Percentiles rank a stretch among this genome's conserved stretches.
Conservation (phyloP, 495 filamentous ascomycete genomes). For the Friedmanniomyces endolithicus region DNA sequence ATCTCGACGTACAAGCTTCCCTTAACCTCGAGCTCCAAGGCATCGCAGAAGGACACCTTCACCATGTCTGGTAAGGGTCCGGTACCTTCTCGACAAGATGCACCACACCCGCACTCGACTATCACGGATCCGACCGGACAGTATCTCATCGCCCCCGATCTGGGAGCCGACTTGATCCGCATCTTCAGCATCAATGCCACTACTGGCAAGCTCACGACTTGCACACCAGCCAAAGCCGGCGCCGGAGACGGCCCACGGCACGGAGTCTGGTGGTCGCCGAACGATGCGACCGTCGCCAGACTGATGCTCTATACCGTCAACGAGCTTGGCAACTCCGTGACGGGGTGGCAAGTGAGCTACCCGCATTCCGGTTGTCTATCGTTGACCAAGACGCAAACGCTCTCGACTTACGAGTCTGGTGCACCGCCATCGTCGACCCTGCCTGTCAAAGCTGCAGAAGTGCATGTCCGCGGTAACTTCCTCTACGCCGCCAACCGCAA, state of each 20-base stretch:
- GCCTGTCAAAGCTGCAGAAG: constrained; percentile 35
- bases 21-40: constrained; percentile 11
- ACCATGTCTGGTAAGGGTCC: constrained; percentile 15
- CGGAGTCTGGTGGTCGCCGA: constrained; percentile 23
- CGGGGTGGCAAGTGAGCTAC: constrained; percentile 22
- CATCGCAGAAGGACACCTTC: constrained; percentile 21
- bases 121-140: constrained; percentile 27
- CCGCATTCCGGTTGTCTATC: constrained; percentile 5
- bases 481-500: constrained; percentile 49
- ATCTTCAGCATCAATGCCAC: constrained; percentile 21
- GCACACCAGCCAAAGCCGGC: constrained; percentile 10
- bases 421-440: constrained; percentile 22
- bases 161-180: constrained; percentile 26
- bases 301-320: constrained; percentile 20
- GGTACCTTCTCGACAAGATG: constrained; percentile 19
- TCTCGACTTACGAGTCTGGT: constrained; percentile 16
- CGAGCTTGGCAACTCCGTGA: constrained; percentile 24
- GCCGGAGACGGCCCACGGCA: constrained; percentile 25
- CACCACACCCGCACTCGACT: constrained; percentile 24
- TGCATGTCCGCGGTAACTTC: constrained; percentile 34
- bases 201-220: constrained; percentile 14
- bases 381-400: constrained; percentile 19
- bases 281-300: neutral
- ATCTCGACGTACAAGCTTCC: constrained; percentile 10
- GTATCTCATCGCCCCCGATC: constrained; percentile 28